phyloP scores from a whole-genome alignment of 2,329 filamentous ascomycete genomes.

The Penicillium sp. region DNA sequence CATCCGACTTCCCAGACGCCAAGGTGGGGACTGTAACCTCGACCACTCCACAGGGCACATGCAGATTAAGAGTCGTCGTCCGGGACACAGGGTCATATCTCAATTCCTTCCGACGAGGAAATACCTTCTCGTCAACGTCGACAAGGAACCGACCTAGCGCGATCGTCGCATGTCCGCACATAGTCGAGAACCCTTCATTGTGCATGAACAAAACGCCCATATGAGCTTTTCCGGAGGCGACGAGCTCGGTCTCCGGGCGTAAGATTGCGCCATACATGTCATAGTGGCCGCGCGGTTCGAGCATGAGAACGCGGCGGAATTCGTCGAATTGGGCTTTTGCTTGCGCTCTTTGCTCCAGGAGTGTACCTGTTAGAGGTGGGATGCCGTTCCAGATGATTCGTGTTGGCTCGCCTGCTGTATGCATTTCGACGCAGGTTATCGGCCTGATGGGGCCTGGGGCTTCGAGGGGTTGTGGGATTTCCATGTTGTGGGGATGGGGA shows the following conservation, averaged over 20 bases:
- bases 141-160: constrained; percentile 49
- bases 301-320: constrained; percentile 45
- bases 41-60: constrained; percentile 49
- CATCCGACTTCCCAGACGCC: constrained; percentile 38
- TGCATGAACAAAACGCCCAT: constrained; percentile 52
- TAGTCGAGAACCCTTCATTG: constrained; percentile 52
- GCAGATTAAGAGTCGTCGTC: constrained; percentile 39
- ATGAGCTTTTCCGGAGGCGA: constrained; percentile 43
- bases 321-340: constrained; percentile 42
- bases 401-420: constrained; percentile 53
- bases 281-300: constrained; percentile 51
- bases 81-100: constrained; percentile 25
- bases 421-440: constrained; percentile 45
- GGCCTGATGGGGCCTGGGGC: constrained; percentile 5
- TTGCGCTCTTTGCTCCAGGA: constrained; percentile 44
- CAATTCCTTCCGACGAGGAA: constrained; percentile 39
- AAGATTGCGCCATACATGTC: constrained; percentile 56
- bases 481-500: background rate
- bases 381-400: constrained; percentile 48
- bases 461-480: constrained; percentile 5
- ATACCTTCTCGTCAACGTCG: constrained; percentile 45
- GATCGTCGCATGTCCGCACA: constrained; percentile 55
- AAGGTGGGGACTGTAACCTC: constrained; percentile 42
- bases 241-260: constrained; percentile 44
- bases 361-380: constrained; percentile 40